Conservation (phyloP, 306 rosid genomes). For the Trifolium repens region DNA sequence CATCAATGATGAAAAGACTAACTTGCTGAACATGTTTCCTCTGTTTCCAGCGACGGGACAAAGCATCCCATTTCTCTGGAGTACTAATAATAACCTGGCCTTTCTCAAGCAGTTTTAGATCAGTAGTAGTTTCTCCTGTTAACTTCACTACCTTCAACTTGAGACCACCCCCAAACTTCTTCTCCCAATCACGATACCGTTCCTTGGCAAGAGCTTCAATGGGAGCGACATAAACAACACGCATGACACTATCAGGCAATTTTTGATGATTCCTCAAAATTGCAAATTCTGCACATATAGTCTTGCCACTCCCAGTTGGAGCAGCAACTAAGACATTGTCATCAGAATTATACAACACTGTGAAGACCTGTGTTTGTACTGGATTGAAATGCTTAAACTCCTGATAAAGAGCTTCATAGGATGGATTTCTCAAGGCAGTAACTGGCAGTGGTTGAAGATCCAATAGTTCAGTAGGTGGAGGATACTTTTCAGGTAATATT, state of each 20-base stretch:
- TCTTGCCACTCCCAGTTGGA: constrained; percentile 96
- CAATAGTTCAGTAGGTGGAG: constrained; percentile 93
- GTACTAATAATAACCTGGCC: constrained; percentile 54
- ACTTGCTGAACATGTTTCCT: constrained; percentile 87
- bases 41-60: constrained; percentile 94
- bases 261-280: constrained; percentile 82
- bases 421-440: constrained; percentile 76
- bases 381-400: constrained; percentile 86
- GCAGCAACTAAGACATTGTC: constrained; percentile 93
- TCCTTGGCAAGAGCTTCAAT: constrained; percentile 87
- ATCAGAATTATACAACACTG: constrained; percentile 85
- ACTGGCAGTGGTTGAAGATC: constrained; percentile 93
- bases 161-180: constrained; percentile 77
- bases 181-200: constrained; percentile 82
- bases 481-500: constrained; percentile 86
- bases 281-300: constrained; percentile 91
- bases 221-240: constrained; percentile 91
- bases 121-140: constrained; percentile 75
- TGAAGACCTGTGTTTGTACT: constrained; percentile 95
- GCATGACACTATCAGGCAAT: constrained; percentile 68
- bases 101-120: constrained; percentile 17
- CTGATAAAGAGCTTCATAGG: constrained; percentile 41
- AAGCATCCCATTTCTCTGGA: constrained; percentile 97
- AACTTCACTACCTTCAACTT: constrained; percentile 71
- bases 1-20: constrained; percentile 84